Evolutionary conservation across 2,329 filamentous ascomycete species (phyloP).

Genomic region (Cryphonectria radicalis): DNA sequence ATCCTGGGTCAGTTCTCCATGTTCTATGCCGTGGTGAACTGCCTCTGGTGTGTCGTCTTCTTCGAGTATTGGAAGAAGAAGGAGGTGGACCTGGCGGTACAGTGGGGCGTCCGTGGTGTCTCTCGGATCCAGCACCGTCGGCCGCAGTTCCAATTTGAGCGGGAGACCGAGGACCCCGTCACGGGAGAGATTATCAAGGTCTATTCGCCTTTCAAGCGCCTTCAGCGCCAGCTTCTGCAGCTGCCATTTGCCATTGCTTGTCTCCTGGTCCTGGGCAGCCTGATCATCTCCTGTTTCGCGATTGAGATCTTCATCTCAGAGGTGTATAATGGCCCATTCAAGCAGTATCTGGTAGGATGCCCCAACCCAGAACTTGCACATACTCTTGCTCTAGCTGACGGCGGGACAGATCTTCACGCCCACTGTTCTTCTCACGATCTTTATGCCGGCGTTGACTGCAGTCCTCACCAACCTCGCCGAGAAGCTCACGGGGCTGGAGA

Average conservation of each 20-base stretch:
- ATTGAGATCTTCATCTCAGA: conserved; percentile 97
- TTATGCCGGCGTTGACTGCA: conserved; percentile 77
- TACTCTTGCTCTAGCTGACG: conserved; percentile 21
- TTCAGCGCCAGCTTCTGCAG: conserved; percentile 78
- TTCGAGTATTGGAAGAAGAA: conserved; percentile 97
- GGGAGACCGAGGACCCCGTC: conserved; percentile 75
- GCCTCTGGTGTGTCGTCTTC: conserved; percentile 87
- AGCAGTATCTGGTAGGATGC: conserved; percentile 73
- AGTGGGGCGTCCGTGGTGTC: conserved; percentile 88
- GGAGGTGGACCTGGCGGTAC: conserved; percentile 81
- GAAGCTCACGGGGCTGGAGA: conserved; percentile 80
- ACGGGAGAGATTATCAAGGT: conserved; percentile 79
- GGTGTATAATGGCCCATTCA: conserved; percentile 87
- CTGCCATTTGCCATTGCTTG: conserved; percentile 83
- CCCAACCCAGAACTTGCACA: background rate
- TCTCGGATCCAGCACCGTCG: conserved; percentile 79
- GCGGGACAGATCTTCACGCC: conserved; percentile 75
- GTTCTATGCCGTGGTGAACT: conserved; percentile 76
- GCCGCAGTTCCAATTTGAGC: conserved; percentile 78
- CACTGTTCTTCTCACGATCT: conserved; percentile 81
- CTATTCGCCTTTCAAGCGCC: conserved; percentile 76
- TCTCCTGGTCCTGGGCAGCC: conserved; percentile 70
- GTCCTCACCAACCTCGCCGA: conserved; percentile 78
- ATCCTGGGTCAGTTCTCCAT: conserved; percentile 85
- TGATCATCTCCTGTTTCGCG: conserved; percentile 86